Evolutionary conservation across 305 asterid species (phyloP), one percentile per base, ranked within the genome.

Genomic region (Salvia sclarea): DNA sequence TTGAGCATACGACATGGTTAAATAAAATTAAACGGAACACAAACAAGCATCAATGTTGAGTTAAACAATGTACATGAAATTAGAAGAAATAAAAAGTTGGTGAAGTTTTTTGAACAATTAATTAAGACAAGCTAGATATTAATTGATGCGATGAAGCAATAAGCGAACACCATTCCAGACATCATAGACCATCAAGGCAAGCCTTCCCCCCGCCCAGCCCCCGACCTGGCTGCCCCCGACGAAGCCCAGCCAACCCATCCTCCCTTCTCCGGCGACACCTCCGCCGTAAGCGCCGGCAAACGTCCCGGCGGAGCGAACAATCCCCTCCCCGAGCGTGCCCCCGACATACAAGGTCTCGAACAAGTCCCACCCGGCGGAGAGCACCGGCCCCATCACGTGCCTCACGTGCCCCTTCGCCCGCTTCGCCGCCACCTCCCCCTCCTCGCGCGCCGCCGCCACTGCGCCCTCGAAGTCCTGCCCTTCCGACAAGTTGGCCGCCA

Each of bases 141-240:
- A n/a, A 8, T 3, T 12, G 33, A 74, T 12, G n/a, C 62, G 44
- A 6, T 74, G 69, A 55, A 78, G 67, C 71, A 87, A 45, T 70
- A 78, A 74, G 4, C 64, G 74, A 50, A 75, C 33, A 12, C 85
- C 85, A 53, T 48, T 77, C 57, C 84, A 76, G 16, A 85, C 75
- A 66, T 87, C 95, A 73, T 80, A 85, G 56, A 54, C 79, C 88
- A 83, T 82, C 20, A 85, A 62, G 12, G 86, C 95, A 40, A 85
- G 52, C 77, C 91, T 83, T 17, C 84, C 89, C 2, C 95, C 91
- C 43, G 75, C 30, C 95, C 95, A 87, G n/a, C 91, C 79, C 11
- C 95, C 95, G 30, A 85, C 21, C 10, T 83, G 91, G 44, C 95
- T 85, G 31, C 95, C 91, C 22, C 68, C 64, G 21, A 83, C 81